phyloP scores from a whole-genome alignment of 169 alveolate species.

The Perkinsus olseni region DNA sequence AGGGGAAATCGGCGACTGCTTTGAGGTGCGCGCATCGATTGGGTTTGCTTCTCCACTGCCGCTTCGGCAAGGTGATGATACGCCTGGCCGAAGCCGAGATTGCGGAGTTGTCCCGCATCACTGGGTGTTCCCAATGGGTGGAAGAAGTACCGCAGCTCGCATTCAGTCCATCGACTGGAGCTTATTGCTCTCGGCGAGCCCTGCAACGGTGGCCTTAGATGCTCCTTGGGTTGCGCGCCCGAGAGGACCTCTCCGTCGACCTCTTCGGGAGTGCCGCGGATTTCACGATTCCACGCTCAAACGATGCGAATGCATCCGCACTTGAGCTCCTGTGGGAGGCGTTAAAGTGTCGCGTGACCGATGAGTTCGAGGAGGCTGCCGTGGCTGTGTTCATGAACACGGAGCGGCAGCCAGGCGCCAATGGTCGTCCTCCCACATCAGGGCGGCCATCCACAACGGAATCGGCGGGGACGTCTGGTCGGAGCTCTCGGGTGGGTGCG shows the following conservation, averaged over 20 bases:
- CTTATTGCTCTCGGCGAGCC: no score
- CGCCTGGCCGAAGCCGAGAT: background rate
- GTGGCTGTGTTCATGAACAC: no score
- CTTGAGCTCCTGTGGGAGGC: background rate
- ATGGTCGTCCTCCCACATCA: background rate
- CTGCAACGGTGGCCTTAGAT: no score
- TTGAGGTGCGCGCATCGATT: background rate
- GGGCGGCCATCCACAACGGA: background rate
- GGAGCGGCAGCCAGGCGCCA: background rate
- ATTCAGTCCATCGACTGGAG: no score
- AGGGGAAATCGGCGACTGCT: background rate
- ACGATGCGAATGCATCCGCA: background rate
- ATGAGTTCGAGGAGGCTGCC: background rate
- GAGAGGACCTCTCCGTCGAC: no score
- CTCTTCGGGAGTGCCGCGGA: no score
- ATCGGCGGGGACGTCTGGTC: background rate
- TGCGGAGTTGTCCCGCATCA: background rate
- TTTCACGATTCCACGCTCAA: background rate
- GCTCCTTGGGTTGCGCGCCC: no score
- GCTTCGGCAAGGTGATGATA: background rate
- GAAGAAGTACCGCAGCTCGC: no score
- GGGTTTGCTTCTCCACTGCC: no score
- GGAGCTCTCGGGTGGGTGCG: background rate
- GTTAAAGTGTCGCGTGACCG: background rate
- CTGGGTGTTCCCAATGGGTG: no score